Evolutionary conservation across 2,329 filamentous ascomycete species (phyloP).

Genomic region (Neonectria hederae): DNA sequence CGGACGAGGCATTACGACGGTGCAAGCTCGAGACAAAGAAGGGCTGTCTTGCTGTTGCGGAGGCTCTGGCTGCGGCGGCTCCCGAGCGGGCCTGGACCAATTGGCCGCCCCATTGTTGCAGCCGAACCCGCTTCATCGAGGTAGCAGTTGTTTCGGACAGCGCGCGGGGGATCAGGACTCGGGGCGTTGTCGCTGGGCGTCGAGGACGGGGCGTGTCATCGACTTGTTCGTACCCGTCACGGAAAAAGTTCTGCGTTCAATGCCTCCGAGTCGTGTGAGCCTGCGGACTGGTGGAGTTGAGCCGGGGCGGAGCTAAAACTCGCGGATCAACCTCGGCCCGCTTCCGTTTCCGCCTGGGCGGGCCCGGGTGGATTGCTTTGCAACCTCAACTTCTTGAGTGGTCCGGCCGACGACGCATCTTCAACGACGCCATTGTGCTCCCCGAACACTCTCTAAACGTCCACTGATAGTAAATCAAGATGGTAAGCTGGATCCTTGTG

Average conservation of each 20-base stretch:
- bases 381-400: slow-evolving; percentile 21
- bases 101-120: slow-evolving; percentile 54
- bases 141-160: slow-evolving; percentile 18
- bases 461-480: slow-evolving; percentile 58
- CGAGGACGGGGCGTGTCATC: slow-evolving; percentile 25
- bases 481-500: slow-evolving; percentile 56
- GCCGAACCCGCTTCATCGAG: slow-evolving; percentile 55
- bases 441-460: slow-evolving; percentile 40
- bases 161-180: not conserved
- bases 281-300: slow-evolving; percentile 19
- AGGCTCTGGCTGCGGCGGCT: slow-evolving; percentile 21
- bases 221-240: slow-evolving; percentile 30
- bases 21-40: slow-evolving; percentile 34
- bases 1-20: slow-evolving; percentile 46
- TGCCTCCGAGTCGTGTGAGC: slow-evolving; percentile 48
- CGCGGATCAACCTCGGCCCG: slow-evolving; percentile 43
- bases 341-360: not conserved
- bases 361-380: slow-evolving; percentile 10
- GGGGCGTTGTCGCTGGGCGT: slow-evolving; percentile 20
- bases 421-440: slow-evolving; percentile 46
- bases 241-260: slow-evolving; percentile 50
- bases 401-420: slow-evolving; percentile 18
- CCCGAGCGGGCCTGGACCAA: slow-evolving; percentile 50
- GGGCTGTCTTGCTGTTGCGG: slow-evolving; percentile 31
- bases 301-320: slow-evolving; percentile 5